A percentile compares a stretch with the other conserved stretches of the same genome.
Conservation (phyloP, 2,329 filamentous ascomycete species). For the Spiromastix sp. region DNA sequence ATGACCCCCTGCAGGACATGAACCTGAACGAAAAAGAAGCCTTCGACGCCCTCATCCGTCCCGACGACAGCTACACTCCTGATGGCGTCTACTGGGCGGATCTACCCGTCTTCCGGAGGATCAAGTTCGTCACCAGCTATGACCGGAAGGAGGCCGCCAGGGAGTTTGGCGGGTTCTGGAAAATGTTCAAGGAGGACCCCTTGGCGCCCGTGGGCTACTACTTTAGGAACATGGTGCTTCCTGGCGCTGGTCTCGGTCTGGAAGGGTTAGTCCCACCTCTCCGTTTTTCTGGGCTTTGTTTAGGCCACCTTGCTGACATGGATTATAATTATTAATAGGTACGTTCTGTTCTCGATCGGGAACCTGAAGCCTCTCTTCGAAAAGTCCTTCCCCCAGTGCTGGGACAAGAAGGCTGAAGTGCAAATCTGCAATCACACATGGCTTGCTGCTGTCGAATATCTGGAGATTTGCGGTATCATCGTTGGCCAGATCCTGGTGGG, state of each 20-base stretch:
- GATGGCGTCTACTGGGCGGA: conserved; percentile 92
- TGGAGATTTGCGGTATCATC: conserved; percentile 93
- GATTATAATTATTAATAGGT: conserved; percentile 44
- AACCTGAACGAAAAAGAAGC: conserved; percentile 48
- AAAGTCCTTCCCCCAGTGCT: conserved; percentile 67
- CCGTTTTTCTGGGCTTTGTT: conserved; percentile 3
- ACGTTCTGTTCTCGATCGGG: conserved; percentile 93
- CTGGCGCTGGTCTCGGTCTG: conserved; percentile 81
- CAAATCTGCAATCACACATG: conserved; percentile 66
- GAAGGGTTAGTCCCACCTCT: conserved; percentile 51
- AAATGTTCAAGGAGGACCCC: conserved; percentile 79
- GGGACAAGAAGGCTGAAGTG: conserved; percentile 54
- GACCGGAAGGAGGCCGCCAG: conserved; percentile 58
- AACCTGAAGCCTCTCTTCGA: conserved; percentile 78
- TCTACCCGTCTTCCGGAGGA: conserved; percentile 57
- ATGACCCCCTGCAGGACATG: conserved; percentile 41
- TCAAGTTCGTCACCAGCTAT: conserved; percentile 65
- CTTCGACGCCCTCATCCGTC: conserved; percentile 72
- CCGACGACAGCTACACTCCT: conserved; percentile 75
- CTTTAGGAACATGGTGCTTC: conserved; percentile 80
- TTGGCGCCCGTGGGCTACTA: conserved; percentile 78
- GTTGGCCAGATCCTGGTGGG: conserved; percentile 83
- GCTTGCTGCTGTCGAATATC: conserved; percentile 75
- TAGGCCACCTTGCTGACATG: too few species aligned
- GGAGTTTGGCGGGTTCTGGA: conserved; percentile 58